Evolutionary conservation across 495 filamentous ascomycete species (phyloP).

Genomic region (Clohesyomyces aquaticus): DNA sequence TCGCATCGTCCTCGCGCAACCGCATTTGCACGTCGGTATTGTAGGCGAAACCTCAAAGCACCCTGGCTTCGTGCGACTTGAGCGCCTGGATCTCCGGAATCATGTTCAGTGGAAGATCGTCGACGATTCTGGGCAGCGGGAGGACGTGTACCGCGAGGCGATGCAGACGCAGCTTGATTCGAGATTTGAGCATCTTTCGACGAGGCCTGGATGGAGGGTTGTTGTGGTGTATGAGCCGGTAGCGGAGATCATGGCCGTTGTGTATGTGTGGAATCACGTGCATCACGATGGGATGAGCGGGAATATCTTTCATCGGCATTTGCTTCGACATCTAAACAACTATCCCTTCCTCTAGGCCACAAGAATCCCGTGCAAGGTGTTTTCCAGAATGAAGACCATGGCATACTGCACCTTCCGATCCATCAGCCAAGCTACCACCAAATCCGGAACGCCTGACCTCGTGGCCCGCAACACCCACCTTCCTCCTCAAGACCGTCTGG

Average conservation of each 20-base stretch:
- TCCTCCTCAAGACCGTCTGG: constrained; percentile 12
- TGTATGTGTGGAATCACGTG: constrained; percentile 32
- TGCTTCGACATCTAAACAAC: constrained; percentile 20
- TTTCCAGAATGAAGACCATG: neutral
- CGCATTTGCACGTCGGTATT: constrained; percentile 26
- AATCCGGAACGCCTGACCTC: constrained; percentile 22
- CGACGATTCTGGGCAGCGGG: constrained; percentile 6
- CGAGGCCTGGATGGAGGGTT: constrained; percentile 23
- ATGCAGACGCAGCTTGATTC: constrained; percentile 24
- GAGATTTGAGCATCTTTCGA: constrained; percentile 20
- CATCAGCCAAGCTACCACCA: constrained; percentile 21
- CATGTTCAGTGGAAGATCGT: constrained; percentile 19
- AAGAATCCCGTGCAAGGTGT: neutral
- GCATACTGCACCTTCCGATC: constrained; percentile 21
- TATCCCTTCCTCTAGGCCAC: neutral
- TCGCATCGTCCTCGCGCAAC: constrained; percentile 18
- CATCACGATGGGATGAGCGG: constrained; percentile 31
- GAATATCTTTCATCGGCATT: constrained; percentile 23
- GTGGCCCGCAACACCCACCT: constrained; percentile 17
- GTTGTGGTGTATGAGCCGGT: constrained; percentile 17
- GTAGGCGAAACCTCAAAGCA: constrained; percentile 17
- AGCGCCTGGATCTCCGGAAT: constrained; percentile 17
- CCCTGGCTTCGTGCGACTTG: constrained; percentile 23
- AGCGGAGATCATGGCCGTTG: constrained; percentile 1
- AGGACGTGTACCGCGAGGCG: constrained; percentile 8